phyloP scores from a whole-genome alignment of 495 filamentous ascomycete species.

The Penicillium turbatum region DNA sequence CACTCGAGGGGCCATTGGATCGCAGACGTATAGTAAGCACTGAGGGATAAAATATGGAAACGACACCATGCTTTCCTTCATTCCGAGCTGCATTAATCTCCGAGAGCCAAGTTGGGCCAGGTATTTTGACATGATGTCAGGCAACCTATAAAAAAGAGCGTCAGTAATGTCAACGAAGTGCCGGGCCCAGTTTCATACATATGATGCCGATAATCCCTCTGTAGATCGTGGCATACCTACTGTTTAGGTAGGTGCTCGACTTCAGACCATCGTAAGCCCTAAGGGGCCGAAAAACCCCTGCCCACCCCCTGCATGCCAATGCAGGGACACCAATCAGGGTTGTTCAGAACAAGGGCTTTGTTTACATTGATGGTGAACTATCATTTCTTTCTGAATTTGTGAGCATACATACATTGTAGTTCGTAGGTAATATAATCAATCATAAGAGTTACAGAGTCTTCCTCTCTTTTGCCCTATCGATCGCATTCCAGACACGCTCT shows the following conservation, averaged over 20 bases:
- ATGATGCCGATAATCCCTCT: no score
- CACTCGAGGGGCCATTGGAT: neutral
- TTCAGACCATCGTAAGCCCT: no score
- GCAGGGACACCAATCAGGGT: conserved; percentile 1
- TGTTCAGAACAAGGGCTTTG: neutral
- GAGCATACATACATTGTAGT: neutral
- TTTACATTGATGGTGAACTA: neutral
- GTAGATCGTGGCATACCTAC: neutral
- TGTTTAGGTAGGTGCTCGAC: no score
- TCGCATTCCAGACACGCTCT: no score
- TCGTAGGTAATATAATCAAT: no score
- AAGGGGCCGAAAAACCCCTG: neutral
- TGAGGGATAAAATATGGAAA: neutral
- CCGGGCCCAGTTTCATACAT: no score
- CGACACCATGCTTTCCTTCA: neutral
- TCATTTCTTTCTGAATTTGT: neutral
- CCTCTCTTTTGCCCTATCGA: no score
- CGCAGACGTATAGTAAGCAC: neutral
- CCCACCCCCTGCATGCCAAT: conserved; percentile 3
- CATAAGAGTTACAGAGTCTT: no score
- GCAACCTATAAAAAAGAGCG: neutral
- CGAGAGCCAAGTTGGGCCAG: neutral
- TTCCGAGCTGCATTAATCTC: conserved; percentile 2
- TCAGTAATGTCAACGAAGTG: neutral
- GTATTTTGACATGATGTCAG: conserved; percentile 14